Evolutionary conservation across 2,329 filamentous ascomycete species (phyloP).

Genomic region (Epichloe amarillans): DNA sequence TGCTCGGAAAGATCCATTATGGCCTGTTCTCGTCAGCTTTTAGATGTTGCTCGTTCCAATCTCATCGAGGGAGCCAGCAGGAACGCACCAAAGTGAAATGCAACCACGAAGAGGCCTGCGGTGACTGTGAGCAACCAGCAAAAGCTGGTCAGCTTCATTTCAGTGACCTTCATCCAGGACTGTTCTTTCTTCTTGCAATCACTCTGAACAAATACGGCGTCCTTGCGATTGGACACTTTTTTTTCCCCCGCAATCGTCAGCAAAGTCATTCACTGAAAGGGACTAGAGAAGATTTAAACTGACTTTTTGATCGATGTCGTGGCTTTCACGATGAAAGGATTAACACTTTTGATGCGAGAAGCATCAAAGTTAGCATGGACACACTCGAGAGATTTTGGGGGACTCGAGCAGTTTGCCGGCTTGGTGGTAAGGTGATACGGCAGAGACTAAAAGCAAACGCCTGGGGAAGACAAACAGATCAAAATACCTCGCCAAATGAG

Average conservation of each 20-base stretch:
- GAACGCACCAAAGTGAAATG: constrained; percentile 1
- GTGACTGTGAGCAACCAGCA: constrained; percentile 3
- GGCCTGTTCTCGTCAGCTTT: background rate
- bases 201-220: background rate
- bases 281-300: background rate
- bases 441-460: background rate
- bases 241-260: background rate
- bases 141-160: constrained; percentile 2
- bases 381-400: background rate
- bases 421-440: constrained; percentile 1
- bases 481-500: background rate
- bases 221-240: constrained; percentile 2
- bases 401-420: constrained; percentile 1
- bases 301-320: background rate
- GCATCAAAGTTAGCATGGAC: background rate
- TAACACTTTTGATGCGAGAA: background rate
- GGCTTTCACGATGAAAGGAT: background rate
- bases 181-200: background rate
- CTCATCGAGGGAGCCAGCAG: background rate
- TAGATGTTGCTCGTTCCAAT: background rate
- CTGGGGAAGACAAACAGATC: background rate
- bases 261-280: background rate
- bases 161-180: background rate
- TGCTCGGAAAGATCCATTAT: background rate
- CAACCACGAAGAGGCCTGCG: background rate